Conservation (phyloP, 2,329 filamentous ascomycete species). For the Botrytis byssoidea region DNA sequence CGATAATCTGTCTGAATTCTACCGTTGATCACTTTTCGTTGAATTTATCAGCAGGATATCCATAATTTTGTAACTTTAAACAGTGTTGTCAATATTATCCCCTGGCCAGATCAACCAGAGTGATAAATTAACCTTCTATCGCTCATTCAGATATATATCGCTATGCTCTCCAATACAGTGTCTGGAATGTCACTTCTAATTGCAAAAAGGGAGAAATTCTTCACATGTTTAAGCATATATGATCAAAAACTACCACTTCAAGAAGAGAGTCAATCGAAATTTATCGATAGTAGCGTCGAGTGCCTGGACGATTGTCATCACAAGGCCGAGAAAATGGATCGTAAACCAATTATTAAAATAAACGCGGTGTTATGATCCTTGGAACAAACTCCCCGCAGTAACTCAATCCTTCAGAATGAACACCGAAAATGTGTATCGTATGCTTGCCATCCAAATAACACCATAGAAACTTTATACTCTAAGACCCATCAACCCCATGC, state of each 20-base stretch:
- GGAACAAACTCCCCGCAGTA: not conserved
- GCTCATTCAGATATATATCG: not conserved
- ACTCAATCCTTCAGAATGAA: not conserved
- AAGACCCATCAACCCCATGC: not conserved
- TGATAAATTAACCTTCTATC: not conserved
- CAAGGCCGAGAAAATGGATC: too few relatives aligned
- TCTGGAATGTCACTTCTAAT: not conserved
- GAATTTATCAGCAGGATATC: not conserved
- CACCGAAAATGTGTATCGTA: not conserved
- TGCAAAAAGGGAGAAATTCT: not conserved
- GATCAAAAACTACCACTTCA: not conserved
- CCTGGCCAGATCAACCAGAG: not conserved
- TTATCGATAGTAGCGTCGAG: not conserved
- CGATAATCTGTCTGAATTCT: not conserved
- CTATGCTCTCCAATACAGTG: accelerated
- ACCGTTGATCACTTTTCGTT: not conserved
- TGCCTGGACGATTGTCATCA: not conserved
- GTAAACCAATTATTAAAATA: not conserved
- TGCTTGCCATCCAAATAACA: not conserved
- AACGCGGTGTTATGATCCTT: not conserved
- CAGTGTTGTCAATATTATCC: not conserved
- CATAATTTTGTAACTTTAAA: not conserved
- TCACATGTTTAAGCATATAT: not conserved
- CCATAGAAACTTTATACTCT: too few relatives aligned
- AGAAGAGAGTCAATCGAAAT: not conserved